Conservation (phyloP, 1,284 basidiomycete species). For the Mycena sp. region DNA sequence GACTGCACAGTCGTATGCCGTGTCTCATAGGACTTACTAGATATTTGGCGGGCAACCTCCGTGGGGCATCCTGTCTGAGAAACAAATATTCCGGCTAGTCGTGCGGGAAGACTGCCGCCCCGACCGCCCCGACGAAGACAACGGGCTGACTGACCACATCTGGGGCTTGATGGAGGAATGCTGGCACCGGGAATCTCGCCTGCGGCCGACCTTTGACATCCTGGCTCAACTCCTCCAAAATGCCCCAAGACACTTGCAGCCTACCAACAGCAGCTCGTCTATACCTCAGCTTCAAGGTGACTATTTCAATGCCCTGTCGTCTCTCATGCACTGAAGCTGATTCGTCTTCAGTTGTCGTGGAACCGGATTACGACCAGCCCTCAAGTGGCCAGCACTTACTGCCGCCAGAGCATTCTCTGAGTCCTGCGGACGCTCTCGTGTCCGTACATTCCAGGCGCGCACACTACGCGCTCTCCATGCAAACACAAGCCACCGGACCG, state of each 20-base stretch:
- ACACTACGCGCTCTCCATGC: slow-evolving; percentile 15
- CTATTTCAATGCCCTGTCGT: neutral
- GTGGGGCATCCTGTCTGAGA: slow-evolving; percentile 38
- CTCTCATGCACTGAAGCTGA: neutral
- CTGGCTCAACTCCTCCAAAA: slow-evolving; percentile 15
- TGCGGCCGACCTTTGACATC: slow-evolving; percentile 39
- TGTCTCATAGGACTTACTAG: slow-evolving; percentile 1
- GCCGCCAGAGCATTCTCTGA: neutral
- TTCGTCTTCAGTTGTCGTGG: neutral
- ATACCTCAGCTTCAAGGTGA: slow-evolving; percentile 17
- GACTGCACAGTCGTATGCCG: neutral
- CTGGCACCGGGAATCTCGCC: slow-evolving; percentile 36
- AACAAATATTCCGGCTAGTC: slow-evolving; percentile 38
- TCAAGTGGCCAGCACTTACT: no score
- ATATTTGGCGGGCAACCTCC: slow-evolving; percentile 35
- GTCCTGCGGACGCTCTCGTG: slow-evolving; percentile 11
- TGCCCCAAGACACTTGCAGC: neutral
- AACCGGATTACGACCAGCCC: neutral
- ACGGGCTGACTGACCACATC: slow-evolving; percentile 33
- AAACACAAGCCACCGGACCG: slow-evolving; percentile 14
- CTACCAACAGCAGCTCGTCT: neutral
- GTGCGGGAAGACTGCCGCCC: slow-evolving; percentile 35
- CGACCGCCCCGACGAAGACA: slow-evolving; percentile 35
- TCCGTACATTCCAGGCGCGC: slow-evolving; percentile 12
- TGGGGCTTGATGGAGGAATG: slow-evolving; percentile 40